Base-by-base conservation (phyloP, 108 stramenopile species). In the Discostella stelligeroides region DNA sequence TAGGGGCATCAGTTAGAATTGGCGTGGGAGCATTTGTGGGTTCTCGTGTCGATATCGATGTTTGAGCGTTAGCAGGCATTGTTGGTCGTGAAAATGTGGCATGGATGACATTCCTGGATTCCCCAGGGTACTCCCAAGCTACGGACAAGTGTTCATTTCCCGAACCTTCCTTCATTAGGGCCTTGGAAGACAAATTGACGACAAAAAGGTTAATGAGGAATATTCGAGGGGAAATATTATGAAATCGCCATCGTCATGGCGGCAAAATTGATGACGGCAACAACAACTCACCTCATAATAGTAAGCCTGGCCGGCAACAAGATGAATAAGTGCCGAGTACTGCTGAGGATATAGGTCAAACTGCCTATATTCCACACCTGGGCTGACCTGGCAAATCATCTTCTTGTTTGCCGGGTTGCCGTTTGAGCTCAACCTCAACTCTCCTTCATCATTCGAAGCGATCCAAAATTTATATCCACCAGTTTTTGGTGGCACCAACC, bases 251-350 rank as follows among this genome's bases (percentile, higher is more conserved):
- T n/a, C n/a, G n/a, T n/a, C n/a, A n/a, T n/a, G n/a, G n/a, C n/a
- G n/a, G n/a, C n/a, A n/a, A 28, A 17, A 28, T 14, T 27, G 7
- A 1, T 15, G 15, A 34, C 29, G 15, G 1, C 7, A 24, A 12
- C 56, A 58, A 10, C 8, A 7, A 30, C 60, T 42, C 27, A 61
- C 60, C 38, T 61, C 60, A 40, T 40, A 40, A 4, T 61, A 61
- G 20, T 40, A n/a, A 42, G 60, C 38, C 41, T 61, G 60, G n/a
- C 60, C 60, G 7, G 39, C 60, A 4, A 61, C 60, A 7, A 70
- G 45, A 12, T n/a, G 34, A 14, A 70, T 60, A 12, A 20, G 18
- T 10, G 1, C 18, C 25, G 70, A 71, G 60, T 71, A 24, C 45
- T 71, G 70, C 3, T 60, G 29, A 9, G 40, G 13, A 40, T 17